Evolutionary conservation across 1,139 yeast genomes (phyloP).

Genomic region (Yamadazyma membranifaciens): DNA sequence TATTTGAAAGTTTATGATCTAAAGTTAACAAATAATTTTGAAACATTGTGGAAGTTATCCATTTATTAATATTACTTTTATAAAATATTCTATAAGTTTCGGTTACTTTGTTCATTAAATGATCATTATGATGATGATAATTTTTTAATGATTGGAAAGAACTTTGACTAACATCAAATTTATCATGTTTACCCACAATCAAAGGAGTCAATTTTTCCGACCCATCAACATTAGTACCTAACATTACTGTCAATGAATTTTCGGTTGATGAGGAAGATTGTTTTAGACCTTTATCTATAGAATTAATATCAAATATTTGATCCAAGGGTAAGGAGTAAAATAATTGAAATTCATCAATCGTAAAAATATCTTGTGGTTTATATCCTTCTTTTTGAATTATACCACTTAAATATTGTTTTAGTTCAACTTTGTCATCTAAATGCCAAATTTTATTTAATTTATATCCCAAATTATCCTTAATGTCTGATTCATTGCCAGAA

Average conservation of each 20-base stretch:
- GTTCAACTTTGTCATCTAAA: constrained; percentile 53
- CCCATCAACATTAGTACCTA: constrained; percentile 64
- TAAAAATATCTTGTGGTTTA: constrained; percentile 54
- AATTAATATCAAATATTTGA: constrained; percentile 50
- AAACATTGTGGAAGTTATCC: constrained; percentile 66
- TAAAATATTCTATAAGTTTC: constrained; percentile 53
- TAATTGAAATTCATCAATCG: constrained; percentile 60
- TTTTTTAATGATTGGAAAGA: constrained; percentile 31
- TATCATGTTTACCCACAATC: constrained; percentile 60
- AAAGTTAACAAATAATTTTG: constrained; percentile 60
- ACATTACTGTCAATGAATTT: constrained; percentile 56
- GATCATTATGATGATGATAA: constrained; percentile 15
- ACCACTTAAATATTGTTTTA: constrained; percentile 33
- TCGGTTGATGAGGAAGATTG: constrained; percentile 50
- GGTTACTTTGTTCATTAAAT: constrained; percentile 46
- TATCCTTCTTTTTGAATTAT: constrained; percentile 34
- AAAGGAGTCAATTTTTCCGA: constrained; percentile 60
- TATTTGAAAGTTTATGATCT: constrained; percentile 50
- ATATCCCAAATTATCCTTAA: constrained; percentile 29
- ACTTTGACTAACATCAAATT: constrained; percentile 45
- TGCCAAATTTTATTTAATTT: constrained; percentile 61
- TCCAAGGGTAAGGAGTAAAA: constrained; percentile 64
- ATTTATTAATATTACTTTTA: constrained; percentile 60
- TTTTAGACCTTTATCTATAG: constrained; percentile 45
- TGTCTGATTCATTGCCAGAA: constrained; percentile 44